Evolutionary conservation across 192 early-diverging fungal species (phyloP).

Genomic region (Coemansia sp.): DNA sequence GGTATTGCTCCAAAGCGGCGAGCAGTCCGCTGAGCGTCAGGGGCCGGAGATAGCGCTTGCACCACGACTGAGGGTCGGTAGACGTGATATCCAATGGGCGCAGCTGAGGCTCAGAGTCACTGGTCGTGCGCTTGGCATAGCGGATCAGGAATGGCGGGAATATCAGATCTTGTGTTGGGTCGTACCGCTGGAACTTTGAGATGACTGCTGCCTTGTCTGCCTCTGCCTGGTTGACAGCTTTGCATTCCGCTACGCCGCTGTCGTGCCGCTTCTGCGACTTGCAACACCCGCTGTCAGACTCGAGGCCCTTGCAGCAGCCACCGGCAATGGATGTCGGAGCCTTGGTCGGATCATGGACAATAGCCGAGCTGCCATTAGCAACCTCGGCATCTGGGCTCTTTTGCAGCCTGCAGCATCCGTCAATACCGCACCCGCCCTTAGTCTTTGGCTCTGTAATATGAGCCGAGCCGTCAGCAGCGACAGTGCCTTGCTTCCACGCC

Average conservation of each 20-base stretch:
- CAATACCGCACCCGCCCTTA: slow-evolving; percentile 35
- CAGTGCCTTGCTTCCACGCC: slow-evolving; percentile 45
- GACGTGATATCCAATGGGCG: slow-evolving; percentile 21
- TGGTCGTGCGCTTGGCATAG: slow-evolving; percentile 42
- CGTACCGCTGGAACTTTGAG: slow-evolving; percentile 60
- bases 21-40: slow-evolving; percentile 58
- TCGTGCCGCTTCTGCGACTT: slow-evolving; percentile 1
- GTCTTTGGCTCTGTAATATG: slow-evolving; percentile 13
- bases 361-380: not conserved
- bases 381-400: not conserved
- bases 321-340: not conserved
- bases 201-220: slow-evolving; percentile 34
- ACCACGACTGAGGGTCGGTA: slow-evolving; percentile 12
- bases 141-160: slow-evolving; percentile 68
- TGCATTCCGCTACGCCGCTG: not conserved
- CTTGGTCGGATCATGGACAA: slow-evolving; percentile 3
- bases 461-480: slow-evolving; percentile 17
- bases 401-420: slow-evolving; percentile 56
- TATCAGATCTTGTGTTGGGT: slow-evolving; percentile 64
- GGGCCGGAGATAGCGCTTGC: slow-evolving; percentile 54
- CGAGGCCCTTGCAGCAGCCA: not conserved
- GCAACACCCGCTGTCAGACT: not conserved
- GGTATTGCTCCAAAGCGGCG: slow-evolving; percentile 55
- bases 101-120: slow-evolving; percentile 14
- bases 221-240: slow-evolving; percentile 20